Base-by-base conservation (phyloP, 208 protist genomes). In the Herpetomonas samuelpessoai region DNA sequence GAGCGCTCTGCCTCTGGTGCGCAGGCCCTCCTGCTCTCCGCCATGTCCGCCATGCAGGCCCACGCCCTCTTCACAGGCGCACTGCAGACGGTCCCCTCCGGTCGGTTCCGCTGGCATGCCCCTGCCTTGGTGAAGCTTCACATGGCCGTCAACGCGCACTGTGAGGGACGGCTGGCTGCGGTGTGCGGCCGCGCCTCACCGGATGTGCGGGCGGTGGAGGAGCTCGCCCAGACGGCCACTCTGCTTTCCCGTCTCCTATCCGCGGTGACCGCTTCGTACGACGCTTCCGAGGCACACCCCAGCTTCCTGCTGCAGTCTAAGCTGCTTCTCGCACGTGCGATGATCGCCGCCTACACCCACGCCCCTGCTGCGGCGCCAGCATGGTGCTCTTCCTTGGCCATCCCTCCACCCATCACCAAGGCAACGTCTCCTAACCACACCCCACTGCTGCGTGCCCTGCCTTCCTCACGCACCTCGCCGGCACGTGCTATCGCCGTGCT, bases 291-390 rank as follows among this genome's bases (percentile, higher is more conserved):
- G 10, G 79, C 66, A 2, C 83, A 93, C 59, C 79, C 87, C 29
- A 77, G 63, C 4, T 53, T 56, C 41, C 72, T 79, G 26, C 49
- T 87, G 12, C 68, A 78, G 18, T 86, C 78, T 47, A 81, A 73
- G 47, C 69, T 91, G 28, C 55, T 84, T 24, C 63, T 83, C n/a
- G 84, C 79, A 2, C 76, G 70, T 19, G 62, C 81, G 10, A 55
- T 73, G 49, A 55, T 78, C 25, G 4, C 44, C 73, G 41, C 57
- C 62, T 22, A 25, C 41, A 24, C 28, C 49, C 16, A 28, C 65
- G 26, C 14, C 24, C 26, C 25, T 67, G 16, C 63, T 45, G 31
- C 51, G 50, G 19, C 39, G 29, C 44, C 9, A 51, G 35, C 59
- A 46, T 10, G 39, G 26, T 21, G 10, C 26, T 6, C 56, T 22